Base-by-base conservation (phyloP, 2,329 filamentous ascomycete genomes). In the Colletotrichum simmondsii region DNA sequence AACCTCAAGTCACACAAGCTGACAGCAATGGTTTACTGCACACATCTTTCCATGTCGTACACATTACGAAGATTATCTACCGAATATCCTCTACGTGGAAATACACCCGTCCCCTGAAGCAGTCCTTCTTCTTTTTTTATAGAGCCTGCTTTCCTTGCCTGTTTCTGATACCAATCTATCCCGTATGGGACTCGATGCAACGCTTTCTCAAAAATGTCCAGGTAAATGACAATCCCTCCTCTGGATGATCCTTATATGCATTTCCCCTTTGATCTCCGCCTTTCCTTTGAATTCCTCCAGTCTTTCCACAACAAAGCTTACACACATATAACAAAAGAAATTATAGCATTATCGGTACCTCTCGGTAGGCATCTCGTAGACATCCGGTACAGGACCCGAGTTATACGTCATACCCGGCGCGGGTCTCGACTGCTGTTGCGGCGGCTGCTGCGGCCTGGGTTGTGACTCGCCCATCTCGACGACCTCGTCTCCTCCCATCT, bases 341-440 rank as follows among this genome's bases (percentile, higher is more conserved):
- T 37, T 14, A 22, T 6, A 26, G 49, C n/a, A 28, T 77, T 78
- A 85, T 70, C 79, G 78, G 74, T 84, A 85, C 35, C 70, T 74
- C 75, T 85, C 79, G 14, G 80, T 75, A 3, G 84, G 81, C 84
- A 85, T 85, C 78, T 85, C 84, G 69, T 83, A 85, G 5, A 85
- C 82, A 37, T 77, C 75, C 19, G 65, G 57, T 37, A 76, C 75
- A 2, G 81, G 81, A 1, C 80, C 81, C 49, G 75, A 82, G 75
- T 78, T 80, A 74, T 77, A 81, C 75, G 65, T 77, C 75, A 79
- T 75, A 5, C 83, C 78, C 35, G 81, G 76, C 56, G 80, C 83
- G 4, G 82, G 70, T 26, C n/a, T 54, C 19, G 42, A 22, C 19
- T 49, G 42, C 11, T 62, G 57, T 19, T 58, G 64, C 49, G 2